These are phyloP conservation scores for Carex kokanica DNA, from an alignment of 176 grass and related monocot genomes.

Conservation along the genomic window DNA sequence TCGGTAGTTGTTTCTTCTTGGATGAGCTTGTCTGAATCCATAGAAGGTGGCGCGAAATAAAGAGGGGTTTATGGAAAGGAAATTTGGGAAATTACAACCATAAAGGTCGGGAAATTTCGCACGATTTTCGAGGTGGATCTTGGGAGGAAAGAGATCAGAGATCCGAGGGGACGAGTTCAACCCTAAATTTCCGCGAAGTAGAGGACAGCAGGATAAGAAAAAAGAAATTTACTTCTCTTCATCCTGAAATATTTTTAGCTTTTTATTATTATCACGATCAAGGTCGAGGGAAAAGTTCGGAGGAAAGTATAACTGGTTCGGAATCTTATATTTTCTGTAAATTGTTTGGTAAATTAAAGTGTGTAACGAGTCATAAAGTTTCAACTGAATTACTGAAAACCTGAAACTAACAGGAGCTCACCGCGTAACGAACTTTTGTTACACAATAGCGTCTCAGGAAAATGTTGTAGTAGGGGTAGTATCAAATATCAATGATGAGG, in stretches of 20 bases:
- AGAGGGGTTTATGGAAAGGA: background rate
- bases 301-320: background rate
- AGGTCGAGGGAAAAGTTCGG: background rate
- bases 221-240: constrained; percentile 2
- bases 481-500: background rate
- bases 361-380: constrained; percentile 10
- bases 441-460: background rate
- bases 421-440: background rate
- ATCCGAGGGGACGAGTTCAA: constrained; percentile 28
- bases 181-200: constrained; percentile 21
- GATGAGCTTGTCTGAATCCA: constrained; percentile 1
- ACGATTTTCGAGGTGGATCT: constrained; percentile 18
- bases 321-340: too few species aligned
- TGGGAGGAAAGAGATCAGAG: constrained; percentile 11
- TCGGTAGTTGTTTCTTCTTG: background rate
- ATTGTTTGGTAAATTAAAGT: background rate
- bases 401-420: background rate
- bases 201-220: background rate
- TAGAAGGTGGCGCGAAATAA: background rate
- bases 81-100: background rate
- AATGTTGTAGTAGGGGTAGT: background rate
- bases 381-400: background rate
- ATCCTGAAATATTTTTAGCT: background rate
- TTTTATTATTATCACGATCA: background rate
- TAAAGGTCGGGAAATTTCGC: background rate